Percentiles rank a stretch among this genome's conserved stretches.
phyloP scores from a whole-genome alignment of 2,329 filamentous ascomycete genomes.

The Dryadomyces quercivorus region DNA sequence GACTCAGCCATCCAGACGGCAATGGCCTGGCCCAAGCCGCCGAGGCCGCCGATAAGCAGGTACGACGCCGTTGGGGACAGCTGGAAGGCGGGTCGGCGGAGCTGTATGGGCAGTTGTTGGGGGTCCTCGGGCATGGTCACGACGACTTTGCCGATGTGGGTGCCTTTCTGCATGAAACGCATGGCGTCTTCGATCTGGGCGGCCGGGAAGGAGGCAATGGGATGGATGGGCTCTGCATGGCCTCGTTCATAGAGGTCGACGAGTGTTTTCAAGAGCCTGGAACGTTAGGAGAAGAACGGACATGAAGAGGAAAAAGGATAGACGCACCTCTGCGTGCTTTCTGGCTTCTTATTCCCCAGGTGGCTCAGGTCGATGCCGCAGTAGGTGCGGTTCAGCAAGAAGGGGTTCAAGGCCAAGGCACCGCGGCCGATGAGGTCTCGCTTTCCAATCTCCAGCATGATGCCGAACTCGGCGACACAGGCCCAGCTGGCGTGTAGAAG shows the following conservation, averaged over 20 bases:
- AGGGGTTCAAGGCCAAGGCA: conserved; percentile 23
- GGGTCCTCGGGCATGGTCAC: conserved; percentile 10
- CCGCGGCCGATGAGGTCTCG: conserved; percentile 20
- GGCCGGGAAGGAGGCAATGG: background rate
- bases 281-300: too few relatives aligned
- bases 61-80: conserved; percentile 3
- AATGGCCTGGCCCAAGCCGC: conserved; percentile 13
- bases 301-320: too few relatives aligned
- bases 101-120: too few relatives aligned
- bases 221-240: too few relatives aligned
- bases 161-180: conserved; percentile 22
- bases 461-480: conserved; percentile 21
- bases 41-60: conserved; percentile 16
- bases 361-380: conserved; percentile 7
- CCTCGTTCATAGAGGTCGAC: background rate
- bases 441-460: conserved; percentile 23
- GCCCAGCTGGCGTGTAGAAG: conserved; percentile 18
- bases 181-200: conserved; percentile 18
- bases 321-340: background rate
- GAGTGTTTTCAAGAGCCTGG: background rate
- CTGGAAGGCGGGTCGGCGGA: too few relatives aligned
- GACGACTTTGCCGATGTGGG: conserved; percentile 22
- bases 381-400: conserved; percentile 14
- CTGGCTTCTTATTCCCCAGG: background rate
- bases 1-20: conserved; percentile 13